Evolutionary conservation across 1,139 yeast species (phyloP), one percentile per base, ranked within the genome.

Genomic region (Magnusiomyces ingens): DNA sequence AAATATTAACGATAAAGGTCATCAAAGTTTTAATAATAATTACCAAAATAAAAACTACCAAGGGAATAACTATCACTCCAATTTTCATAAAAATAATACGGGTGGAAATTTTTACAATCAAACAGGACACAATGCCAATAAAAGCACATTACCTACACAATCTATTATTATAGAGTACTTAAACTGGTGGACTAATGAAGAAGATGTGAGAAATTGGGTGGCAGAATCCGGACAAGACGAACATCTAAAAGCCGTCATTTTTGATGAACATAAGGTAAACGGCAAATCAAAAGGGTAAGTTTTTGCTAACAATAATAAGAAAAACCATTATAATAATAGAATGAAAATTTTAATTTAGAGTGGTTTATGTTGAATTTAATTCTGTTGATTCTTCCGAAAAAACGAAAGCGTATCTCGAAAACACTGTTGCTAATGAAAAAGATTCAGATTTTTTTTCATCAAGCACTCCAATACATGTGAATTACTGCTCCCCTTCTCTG

Each of bases 141-240:
- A 32, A 45, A 55, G 38, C 45, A 29, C 21, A n/a, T 49, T 17
- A 18, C 58, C 65, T 3, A 56, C 65, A 1, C 43, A 58, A 2
- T 64, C 66, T 5, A 52, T 65, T 35, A 41, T 56, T 21, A 57
- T 65, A 35, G 52, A 57, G 22, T 64, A 65, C 18, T 54, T 67
- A 26, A 64, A 65, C 46, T 67, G 71, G 71, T 66, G 68, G 68
- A 61, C 62, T 5, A 62, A 59, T 12, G 71, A 67, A 51, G 71
- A 67, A 48, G 68, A 66, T n/a, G 64, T 67, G 11, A 60, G 71
- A 12, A 67, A 65, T 2, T 65, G 66, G 61, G 65, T 62, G 0
- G 67, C 61, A 10, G 64, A 59, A 35, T 61, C 63, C 10, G 58
- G 55, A 11, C 52, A 50, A 11, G 70, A 66, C 44, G 55, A 54